Evolutionary conservation across 2,329 filamentous ascomycete species (phyloP).

Genomic region (Colletotrichum graminicola): DNA sequence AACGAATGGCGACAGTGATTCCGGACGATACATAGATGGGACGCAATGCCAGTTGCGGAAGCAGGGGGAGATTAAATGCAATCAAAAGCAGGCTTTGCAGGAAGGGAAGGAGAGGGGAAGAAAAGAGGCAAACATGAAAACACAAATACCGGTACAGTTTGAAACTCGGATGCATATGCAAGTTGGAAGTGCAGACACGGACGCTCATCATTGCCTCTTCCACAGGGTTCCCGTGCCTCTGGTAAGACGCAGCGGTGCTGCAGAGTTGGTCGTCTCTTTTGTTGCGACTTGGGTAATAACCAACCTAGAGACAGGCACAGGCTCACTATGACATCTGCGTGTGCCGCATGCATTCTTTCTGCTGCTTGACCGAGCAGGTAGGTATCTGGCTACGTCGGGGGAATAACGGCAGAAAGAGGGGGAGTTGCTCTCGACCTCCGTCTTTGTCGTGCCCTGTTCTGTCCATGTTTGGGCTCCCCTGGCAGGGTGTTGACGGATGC

Average conservation of each 20-base stretch:
- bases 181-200: slow-evolving; percentile 14
- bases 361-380: not conserved
- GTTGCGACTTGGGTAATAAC: not conserved
- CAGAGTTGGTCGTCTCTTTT: not conserved
- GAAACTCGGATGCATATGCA: slow-evolving; percentile 8
- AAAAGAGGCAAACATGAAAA: not conserved
- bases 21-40: slow-evolving; percentile 20
- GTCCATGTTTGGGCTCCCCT: not conserved
- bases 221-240: not conserved
- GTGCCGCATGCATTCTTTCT: not conserved
- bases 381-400: not conserved
- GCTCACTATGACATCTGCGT: not conserved
- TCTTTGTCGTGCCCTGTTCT: slow-evolving; percentile 5
- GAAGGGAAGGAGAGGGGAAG: not conserved
- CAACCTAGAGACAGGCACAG: not conserved
- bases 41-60: slow-evolving; percentile 4
- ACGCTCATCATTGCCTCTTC: not conserved
- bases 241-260: not conserved
- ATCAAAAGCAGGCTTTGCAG: not conserved
- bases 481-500: not conserved
- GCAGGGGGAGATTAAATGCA: slow-evolving; percentile 10
- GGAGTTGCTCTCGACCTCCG: not conserved
- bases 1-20: not conserved
- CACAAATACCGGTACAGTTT: slow-evolving; percentile 11
- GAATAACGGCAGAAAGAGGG: not conserved